Percentiles rank a stretch among this genome's conserved stretches.
phyloP scores from a whole-genome alignment of 2,329 filamentous ascomycete genomes.

The Scleromitrula shiraiana region DNA sequence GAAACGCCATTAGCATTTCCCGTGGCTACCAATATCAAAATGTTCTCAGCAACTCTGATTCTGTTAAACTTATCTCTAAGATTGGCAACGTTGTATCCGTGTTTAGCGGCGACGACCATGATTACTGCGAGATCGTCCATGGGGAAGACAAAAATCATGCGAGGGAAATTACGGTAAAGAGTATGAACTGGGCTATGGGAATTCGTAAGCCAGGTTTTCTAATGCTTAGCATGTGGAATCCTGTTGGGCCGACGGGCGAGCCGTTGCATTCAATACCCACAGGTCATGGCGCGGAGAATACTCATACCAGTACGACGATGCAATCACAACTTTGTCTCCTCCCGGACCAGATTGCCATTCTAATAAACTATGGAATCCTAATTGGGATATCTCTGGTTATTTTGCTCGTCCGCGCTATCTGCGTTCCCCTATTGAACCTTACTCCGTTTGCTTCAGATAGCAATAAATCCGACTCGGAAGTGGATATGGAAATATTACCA shows the following conservation, averaged over 20 bases:
- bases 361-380: conserved; percentile 67
- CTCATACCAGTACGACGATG: conserved; percentile 49
- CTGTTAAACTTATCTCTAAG: conserved; percentile 64
- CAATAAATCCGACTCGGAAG: not conserved
- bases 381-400: conserved; percentile 44
- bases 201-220: conserved; percentile 81
- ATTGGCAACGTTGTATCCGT: conserved; percentile 77
- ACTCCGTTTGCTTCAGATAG: conserved; percentile 17
- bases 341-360: conserved; percentile 79
- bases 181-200: conserved; percentile 93
- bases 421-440: conserved; percentile 48
- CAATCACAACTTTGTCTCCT: conserved; percentile 88
- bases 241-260: conserved; percentile 55
- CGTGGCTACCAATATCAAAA: conserved; percentile 96
- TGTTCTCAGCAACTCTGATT: conserved; percentile 71
- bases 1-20: conserved; percentile 69
- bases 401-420: conserved; percentile 45
- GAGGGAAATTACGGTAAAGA: conserved; percentile 88
- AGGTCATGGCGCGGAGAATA: conserved; percentile 26
- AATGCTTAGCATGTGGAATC: conserved; percentile 87
- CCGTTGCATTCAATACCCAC: conserved; percentile 31
- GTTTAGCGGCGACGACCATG: conserved; percentile 95
- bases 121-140: conserved; percentile 90
- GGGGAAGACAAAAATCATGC: conserved; percentile 49
- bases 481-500: conserved; percentile 17